Percentiles rank a stretch among this genome's conserved stretches.
These are phyloP conservation scores for Vaccinium darrowii DNA, from an alignment of 148 eudicot genomes.

Conservation along the genomic window DNA sequence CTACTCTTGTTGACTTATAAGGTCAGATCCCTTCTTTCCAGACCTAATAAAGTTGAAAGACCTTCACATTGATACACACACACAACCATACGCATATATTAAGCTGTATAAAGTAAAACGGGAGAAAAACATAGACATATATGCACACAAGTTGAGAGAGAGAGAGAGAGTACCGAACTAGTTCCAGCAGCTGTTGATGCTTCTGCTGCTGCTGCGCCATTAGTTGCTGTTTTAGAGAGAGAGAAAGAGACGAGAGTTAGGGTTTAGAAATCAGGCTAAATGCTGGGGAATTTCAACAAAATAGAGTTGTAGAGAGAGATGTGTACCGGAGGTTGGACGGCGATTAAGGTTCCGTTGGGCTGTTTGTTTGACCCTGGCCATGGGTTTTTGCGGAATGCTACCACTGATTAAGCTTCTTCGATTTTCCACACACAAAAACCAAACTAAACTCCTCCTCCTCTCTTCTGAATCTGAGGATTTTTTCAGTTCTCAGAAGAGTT, in stretches of 20 bases:
- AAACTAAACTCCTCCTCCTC: too few relatives aligned
- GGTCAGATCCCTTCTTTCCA: background rate
- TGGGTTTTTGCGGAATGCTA: background rate
- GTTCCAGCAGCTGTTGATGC: background rate
- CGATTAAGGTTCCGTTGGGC: background rate
- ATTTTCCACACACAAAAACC: too few relatives aligned
- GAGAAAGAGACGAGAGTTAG: background rate
- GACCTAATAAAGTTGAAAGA: background rate
- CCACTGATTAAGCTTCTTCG: background rate
- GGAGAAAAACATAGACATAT: background rate
- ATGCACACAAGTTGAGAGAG: background rate
- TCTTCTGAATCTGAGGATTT: background rate
- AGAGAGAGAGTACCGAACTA: conserved; percentile 18
- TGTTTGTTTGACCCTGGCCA: conserved; percentile 16
- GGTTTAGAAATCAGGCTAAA: background rate
- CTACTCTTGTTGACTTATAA: background rate
- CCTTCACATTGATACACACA: background rate
- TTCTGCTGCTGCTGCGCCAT: background rate
- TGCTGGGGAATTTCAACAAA: background rate
- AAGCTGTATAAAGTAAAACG: background rate
- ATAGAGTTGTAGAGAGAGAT: background rate
- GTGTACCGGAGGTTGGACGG: background rate
- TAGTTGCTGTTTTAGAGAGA: background rate
- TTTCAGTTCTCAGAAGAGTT: background rate
- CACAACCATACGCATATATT: background rate